phyloP scores from a whole-genome alignment of 2,329 filamentous ascomycete genomes.

The Apiospora phragmitis region DNA sequence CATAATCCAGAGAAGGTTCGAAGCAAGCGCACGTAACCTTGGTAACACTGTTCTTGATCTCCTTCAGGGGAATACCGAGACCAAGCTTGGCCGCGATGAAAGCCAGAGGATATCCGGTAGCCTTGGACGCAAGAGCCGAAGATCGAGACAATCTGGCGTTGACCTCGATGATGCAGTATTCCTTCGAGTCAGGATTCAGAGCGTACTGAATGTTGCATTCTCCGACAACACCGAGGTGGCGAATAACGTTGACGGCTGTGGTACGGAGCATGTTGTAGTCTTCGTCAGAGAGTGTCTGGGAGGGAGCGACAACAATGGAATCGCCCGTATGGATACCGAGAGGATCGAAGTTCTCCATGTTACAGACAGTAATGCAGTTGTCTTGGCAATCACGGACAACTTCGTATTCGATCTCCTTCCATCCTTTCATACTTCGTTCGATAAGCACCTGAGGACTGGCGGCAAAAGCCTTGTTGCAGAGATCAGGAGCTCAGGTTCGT shows the following conservation, averaged over 20 bases:
- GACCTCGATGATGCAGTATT: constrained; percentile 99
- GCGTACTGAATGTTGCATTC: constrained; percentile 99
- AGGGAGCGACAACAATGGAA: constrained; percentile 96
- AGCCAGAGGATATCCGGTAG: constrained; percentile 91
- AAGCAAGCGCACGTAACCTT: constrained; percentile 97
- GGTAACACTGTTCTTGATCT: constrained; percentile 94
- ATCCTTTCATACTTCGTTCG: constrained; percentile 98
- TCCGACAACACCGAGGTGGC: constrained; percentile 93
- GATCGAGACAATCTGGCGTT: constrained; percentile 95
- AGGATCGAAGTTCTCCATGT: constrained; percentile 99
- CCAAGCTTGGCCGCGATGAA: constrained; percentile 97
- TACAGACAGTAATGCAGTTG: constrained; percentile 99
- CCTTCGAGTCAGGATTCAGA: constrained; percentile 88
- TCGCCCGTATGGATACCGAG: constrained; percentile 97
- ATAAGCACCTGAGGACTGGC: constrained; percentile 95
- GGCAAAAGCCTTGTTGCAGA: constrained; percentile 93
- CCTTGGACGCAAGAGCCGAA: constrained; percentile 93
- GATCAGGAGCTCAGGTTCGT: constrained; percentile 77
- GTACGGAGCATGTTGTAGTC: constrained; percentile 99
- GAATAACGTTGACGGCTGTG: constrained; percentile 94
- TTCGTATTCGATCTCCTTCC: constrained; percentile 99
- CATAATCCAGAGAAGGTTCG: constrained; percentile 96
- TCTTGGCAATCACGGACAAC: constrained; percentile 93
- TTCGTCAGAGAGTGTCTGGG: constrained; percentile 93
- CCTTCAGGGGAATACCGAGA: constrained; percentile 90